These are phyloP conservation scores for Vaccinium macrocarpon DNA, from an alignment of 148 eudicot genomes.

Conservation along the genomic window DNA sequence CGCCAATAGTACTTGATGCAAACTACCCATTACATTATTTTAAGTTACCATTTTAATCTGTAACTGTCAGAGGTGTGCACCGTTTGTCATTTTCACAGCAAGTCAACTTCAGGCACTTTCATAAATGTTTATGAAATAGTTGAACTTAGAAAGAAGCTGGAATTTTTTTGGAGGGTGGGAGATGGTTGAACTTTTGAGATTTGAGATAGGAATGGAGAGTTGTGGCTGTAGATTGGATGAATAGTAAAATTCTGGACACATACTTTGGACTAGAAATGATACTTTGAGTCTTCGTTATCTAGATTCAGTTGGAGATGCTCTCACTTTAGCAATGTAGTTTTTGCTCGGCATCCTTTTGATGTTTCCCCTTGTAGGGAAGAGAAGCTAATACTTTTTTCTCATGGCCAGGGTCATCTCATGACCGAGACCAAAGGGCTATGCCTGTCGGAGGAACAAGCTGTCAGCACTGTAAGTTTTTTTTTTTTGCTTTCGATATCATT, in stretches of 20 bases:
- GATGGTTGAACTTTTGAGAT: background rate
- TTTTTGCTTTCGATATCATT: background rate
- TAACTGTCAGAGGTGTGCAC: no score
- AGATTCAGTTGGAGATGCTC: background rate
- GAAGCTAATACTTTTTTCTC: background rate
- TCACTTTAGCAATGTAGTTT: background rate
- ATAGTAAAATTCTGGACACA: background rate
- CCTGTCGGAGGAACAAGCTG: constrained; percentile 95
- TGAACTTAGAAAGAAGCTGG: background rate
- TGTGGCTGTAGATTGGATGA: background rate
- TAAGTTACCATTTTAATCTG: no score
- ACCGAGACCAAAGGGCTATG: constrained; percentile 99
- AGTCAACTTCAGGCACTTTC: no score
- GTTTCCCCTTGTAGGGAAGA: background rate
- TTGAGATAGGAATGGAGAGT: background rate
- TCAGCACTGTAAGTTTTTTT: constrained; percentile 60
- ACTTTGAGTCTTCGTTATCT: constrained; percentile 9
- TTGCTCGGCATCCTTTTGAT: background rate
- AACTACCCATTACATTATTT: no score
- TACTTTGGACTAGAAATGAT: background rate
- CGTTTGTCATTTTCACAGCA: no score
- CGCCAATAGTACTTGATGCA: no score
- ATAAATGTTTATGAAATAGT: background rate
- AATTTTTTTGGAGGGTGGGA: background rate
- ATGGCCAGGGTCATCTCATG: constrained; percentile 79